Evolutionary conservation across 371 early-diverging fungal species (phyloP).

Genomic region (Mortierella sp.): DNA sequence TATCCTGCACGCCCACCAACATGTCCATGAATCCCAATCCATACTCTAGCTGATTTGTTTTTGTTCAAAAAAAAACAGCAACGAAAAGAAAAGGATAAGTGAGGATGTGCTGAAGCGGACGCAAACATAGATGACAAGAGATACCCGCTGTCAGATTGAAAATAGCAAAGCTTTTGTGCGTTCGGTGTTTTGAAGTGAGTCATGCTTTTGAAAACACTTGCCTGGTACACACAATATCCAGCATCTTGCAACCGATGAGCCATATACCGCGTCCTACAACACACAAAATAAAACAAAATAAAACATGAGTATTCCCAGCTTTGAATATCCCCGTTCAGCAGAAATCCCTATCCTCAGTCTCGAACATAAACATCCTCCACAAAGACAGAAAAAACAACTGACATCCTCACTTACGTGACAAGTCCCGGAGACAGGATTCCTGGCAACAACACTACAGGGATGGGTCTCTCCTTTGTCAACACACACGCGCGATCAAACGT

Average conservation of each 20-base stretch:
- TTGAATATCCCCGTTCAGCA: not conserved
- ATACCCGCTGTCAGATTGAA: no score
- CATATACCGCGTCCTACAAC: conserved; percentile 16
- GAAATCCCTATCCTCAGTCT: not conserved
- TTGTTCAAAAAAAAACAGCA: not conserved
- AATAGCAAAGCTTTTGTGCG: no score
- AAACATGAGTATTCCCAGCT: not conserved
- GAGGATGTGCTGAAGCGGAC: not conserved
- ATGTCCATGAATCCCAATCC: conserved; percentile 1
- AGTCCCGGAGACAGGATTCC: not conserved
- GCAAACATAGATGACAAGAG: not conserved
- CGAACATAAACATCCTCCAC: not conserved
- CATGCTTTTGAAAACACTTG: not conserved
- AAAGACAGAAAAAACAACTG: not conserved
- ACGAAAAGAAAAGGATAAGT: not conserved
- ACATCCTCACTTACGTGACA: not conserved
- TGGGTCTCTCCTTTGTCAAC: not conserved
- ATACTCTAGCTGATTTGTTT: not conserved
- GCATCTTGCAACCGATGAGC: conserved; percentile 14
- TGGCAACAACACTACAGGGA: conserved; percentile 7
- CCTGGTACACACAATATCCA: conserved; percentile 30
- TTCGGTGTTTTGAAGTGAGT: not conserved
- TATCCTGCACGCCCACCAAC: conserved; percentile 8
- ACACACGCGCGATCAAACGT: not conserved
- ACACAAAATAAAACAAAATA: not conserved